A percentile compares a stretch with the other conserved stretches of the same genome.
These are phyloP conservation scores for Annulohypoxylon nitens DNA, from an alignment of 495 filamentous ascomycete species.

Conservation along the genomic window DNA sequence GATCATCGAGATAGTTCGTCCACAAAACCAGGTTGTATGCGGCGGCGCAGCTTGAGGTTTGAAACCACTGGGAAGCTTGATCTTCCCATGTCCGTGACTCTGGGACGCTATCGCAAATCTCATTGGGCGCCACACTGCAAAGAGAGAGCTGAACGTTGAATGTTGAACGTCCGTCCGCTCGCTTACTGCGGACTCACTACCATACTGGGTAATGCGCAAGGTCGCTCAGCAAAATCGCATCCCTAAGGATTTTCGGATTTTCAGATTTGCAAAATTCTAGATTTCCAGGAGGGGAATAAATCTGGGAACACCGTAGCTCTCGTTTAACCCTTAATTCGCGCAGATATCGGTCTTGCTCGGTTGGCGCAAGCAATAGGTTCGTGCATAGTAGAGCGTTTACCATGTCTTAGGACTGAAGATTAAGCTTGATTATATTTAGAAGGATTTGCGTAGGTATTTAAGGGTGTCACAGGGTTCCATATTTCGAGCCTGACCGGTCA, in stretches of 20 bases:
- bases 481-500: constrained; percentile 17
- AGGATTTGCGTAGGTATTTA: constrained; percentile 27
- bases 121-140: constrained; percentile 43
- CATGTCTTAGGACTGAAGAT: constrained; percentile 13
- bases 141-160: constrained; percentile 23
- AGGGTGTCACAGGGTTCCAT: constrained; percentile 17
- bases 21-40: neutral
- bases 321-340: neutral
- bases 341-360: constrained; percentile 11
- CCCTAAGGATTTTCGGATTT: constrained; percentile 14
- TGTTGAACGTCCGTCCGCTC: constrained; percentile 24
- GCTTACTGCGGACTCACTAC: constrained; percentile 34
- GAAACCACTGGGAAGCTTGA: constrained; percentile 35
- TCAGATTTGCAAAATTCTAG: neutral
- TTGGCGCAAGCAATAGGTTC: neutral
- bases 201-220: constrained; percentile 25
- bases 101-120: constrained; percentile 31
- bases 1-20: constrained; percentile 7
- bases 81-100: constrained; percentile 43
- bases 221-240: neutral
- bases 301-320: neutral
- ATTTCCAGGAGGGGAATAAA: neutral
- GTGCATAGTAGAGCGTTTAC: constrained; percentile 14
- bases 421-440: constrained; percentile 37
- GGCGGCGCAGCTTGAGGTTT: constrained; percentile 11